Conservation (phyloP, 2,329 filamentous ascomycete genomes). For the Huntiella savannae region DNA sequence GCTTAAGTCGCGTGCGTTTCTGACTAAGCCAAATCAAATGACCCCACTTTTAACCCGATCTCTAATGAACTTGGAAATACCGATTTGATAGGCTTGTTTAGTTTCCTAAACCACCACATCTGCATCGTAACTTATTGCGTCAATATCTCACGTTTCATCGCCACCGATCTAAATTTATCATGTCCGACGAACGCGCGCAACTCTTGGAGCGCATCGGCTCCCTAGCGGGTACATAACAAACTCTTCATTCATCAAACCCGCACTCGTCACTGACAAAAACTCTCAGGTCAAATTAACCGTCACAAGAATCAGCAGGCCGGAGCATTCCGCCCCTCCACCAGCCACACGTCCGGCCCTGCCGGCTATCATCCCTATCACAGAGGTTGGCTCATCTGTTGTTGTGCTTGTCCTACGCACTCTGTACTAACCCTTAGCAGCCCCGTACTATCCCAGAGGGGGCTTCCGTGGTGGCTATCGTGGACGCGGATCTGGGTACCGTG, state of each 20-base stretch:
- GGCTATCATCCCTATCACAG: constrained; percentile 17
- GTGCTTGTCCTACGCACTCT: not conserved
- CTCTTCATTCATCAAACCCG: not conserved
- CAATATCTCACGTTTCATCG: too few species aligned
- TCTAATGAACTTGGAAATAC: too few species aligned
- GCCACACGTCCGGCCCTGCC: not conserved
- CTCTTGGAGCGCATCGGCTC: constrained; percentile 34
- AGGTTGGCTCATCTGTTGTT: constrained; percentile 18
- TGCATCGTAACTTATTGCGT: too few species aligned
- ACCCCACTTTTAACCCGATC: too few species aligned
- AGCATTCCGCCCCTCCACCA: not conserved
- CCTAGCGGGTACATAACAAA: constrained; percentile 25
- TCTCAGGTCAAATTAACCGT: constrained; percentile 56
- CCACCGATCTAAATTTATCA: not conserved
- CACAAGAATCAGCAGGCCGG: constrained; percentile 47
- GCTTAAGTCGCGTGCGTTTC: too few species aligned
- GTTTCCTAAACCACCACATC: too few species aligned
- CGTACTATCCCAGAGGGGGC: constrained; percentile 13
- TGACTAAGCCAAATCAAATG: too few species aligned
- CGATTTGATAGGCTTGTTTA: too few species aligned
- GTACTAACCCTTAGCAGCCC: not conserved
- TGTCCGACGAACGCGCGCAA: constrained; percentile 28
- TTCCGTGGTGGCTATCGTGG: constrained; percentile 16
- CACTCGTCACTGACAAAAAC: not conserved
- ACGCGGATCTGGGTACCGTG: constrained; percentile 16